Evolutionary conservation across 345 rosid species (phyloP), one percentile per base, ranked within the genome.

Genomic region (Microcos paniculata): DNA sequence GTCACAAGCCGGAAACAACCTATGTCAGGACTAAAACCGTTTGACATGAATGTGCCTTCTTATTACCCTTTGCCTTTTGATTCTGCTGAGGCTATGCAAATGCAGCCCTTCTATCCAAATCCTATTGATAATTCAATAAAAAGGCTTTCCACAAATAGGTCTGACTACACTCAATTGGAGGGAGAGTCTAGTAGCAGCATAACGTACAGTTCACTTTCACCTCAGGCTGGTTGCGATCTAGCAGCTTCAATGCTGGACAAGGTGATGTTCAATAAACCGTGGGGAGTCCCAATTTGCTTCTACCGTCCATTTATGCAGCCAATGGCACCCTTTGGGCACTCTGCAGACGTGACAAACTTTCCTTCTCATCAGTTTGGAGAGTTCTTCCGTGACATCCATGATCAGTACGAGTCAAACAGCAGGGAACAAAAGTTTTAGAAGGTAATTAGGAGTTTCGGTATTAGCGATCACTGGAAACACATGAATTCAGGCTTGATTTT

Each of bases 91-190:
- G 52, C 70, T 43, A n/a, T 65, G 10, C 72, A 46, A 18, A 46
- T 53, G 72, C 57, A 68, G 64, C n/a, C 65, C 12, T 38, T 71
- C 33, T 33, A 71, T 71, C 11, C 48, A 40, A 71, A 52, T 38
- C 62, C 48, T 19, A 38, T 35, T 0, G 14, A 33, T 21, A 31
- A 12, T 33, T 9, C n/a, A 10, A 9, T 10, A n/a, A 35, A 26
- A 38, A 21, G 31, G 62, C n/a, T 53, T 31, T 14, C 45, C 11
- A 4, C n/a, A 11, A 71, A 71, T 40, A 48, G 74, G 6, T 56
- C 23, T 3, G 31, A 35, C 21, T 71, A 15, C 21, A 19, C 46
- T 40, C 63, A 6, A n/a, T 3, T 55, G 49, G 74, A 31, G 12
- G 74, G 74, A 8, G 59, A 30, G 45, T 70, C 46, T 14, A n/a